Percentiles rank a stretch among this genome's conserved stretches.
phyloP scores from a whole-genome alignment of 345 rosid genomes.

The Rhizophora apiculata region DNA sequence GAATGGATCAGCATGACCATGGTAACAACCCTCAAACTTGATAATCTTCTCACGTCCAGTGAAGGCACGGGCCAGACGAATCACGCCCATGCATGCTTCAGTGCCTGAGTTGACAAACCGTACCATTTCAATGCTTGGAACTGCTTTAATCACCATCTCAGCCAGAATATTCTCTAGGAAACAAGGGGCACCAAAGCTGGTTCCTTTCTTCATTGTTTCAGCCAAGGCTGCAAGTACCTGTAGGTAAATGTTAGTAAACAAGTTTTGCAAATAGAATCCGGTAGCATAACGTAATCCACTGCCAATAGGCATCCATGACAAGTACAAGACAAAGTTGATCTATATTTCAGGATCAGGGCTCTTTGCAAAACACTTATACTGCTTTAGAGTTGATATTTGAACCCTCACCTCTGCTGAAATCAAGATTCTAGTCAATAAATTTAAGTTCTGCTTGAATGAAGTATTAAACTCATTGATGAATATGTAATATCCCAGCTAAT shows the following conservation, averaged over 20 bases:
- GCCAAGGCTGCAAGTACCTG: constrained; percentile 84
- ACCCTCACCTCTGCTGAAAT: too few species aligned
- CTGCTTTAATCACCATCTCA: constrained; percentile 91
- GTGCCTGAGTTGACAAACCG: constrained; percentile 90
- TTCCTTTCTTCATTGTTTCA: constrained; percentile 95
- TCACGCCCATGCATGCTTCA: constrained; percentile 96
- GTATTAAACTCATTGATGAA: too few species aligned
- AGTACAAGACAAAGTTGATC: background rate
- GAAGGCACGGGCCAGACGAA: constrained; percentile 92
- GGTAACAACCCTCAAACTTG: constrained; percentile 96
- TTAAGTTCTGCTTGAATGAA: too few species aligned
- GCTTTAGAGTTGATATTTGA: too few species aligned
- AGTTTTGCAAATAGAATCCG: background rate
- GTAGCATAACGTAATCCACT: background rate
- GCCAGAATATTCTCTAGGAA: constrained; percentile 85
- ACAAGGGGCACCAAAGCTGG: constrained; percentile 99
- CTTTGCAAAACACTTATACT: background rate
- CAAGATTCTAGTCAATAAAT: too few species aligned
- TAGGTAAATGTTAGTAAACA: constrained; percentile 11
- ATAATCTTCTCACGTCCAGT: constrained; percentile 66
- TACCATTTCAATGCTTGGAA: constrained; percentile 90
- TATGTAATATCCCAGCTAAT: too few species aligned
- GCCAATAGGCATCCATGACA: background rate
- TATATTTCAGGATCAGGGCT: background rate
- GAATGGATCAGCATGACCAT: constrained; percentile 93